phyloP scores from a whole-genome alignment of 768 basidiomycete genomes.

The Candolleomyces eurysporus region DNA sequence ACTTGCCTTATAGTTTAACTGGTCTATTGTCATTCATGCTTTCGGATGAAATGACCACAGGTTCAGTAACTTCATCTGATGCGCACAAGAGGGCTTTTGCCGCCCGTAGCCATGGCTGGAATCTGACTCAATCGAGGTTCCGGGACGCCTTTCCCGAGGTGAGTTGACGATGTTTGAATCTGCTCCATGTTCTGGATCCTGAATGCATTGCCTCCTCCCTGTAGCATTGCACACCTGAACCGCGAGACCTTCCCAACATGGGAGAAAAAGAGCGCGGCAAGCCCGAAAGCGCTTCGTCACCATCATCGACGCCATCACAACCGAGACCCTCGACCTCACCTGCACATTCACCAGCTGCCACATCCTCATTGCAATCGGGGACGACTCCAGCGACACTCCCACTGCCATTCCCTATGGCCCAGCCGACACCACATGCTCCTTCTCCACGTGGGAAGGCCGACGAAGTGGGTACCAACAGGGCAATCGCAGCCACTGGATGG shows the following conservation, averaged over 20 bases:
- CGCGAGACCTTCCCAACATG: conserved; percentile 90
- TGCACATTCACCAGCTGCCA: conserved; percentile 13
- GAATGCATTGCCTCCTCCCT: background rate
- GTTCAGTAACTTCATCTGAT: conserved; percentile 79
- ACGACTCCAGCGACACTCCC: background rate
- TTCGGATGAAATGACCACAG: conserved; percentile 95
- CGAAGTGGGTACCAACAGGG: conserved; percentile 20
- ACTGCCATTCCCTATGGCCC: conserved; percentile 1
- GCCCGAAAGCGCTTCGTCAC: conserved; percentile 26
- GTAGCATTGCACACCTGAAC: conserved; percentile 67
- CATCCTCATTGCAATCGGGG: background rate
- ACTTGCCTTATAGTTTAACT: conserved; percentile 62
- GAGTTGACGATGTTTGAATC: conserved; percentile 23
- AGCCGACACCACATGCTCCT: conserved; percentile 9
- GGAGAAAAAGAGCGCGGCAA: conserved; percentile 72
- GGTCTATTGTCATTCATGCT: conserved; percentile 95
- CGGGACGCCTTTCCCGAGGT: conserved; percentile 88
- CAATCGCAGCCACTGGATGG: conserved; percentile 45
- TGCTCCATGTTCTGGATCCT: conserved; percentile 3
- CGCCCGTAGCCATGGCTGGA: conserved; percentile 80
- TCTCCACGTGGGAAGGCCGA: conserved; percentile 9
- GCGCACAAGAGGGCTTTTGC: conserved; percentile 79
- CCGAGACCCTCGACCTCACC: conserved; percentile 7
- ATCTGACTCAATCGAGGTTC: conserved; percentile 76
- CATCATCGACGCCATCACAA: conserved; percentile 3